Evolutionary conservation across 2,329 filamentous ascomycete genomes (phyloP).

Genomic region (Colletotrichum shisoi): DNA sequence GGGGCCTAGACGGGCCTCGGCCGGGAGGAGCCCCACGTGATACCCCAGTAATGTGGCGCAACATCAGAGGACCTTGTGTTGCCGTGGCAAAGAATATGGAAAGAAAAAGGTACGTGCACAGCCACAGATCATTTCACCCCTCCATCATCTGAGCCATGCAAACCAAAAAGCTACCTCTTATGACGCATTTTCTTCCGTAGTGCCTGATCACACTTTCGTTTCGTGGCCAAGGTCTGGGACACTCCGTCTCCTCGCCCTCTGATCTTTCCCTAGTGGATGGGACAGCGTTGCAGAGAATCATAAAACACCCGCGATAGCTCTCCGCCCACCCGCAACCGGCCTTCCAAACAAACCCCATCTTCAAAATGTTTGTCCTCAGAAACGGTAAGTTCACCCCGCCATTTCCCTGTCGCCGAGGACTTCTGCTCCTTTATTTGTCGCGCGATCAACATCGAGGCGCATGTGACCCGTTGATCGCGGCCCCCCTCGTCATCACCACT

Average conservation of each 20-base stretch:
- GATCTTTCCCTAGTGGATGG: slow-evolving; percentile 22
- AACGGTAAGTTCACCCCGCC: slow-evolving; percentile 48
- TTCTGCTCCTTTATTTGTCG: not conserved
- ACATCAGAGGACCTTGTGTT: slow-evolving; percentile 19
- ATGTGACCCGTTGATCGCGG: slow-evolving; percentile 7
- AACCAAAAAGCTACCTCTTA: slow-evolving; percentile 41
- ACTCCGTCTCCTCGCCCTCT: slow-evolving; percentile 24
- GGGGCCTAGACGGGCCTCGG: slow-evolving; percentile 10
- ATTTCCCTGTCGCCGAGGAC: not conserved
- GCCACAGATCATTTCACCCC: slow-evolving; percentile 41
- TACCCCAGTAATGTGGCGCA: slow-evolving; percentile 30
- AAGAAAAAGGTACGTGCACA: slow-evolving; percentile 40
- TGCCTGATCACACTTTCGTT: slow-evolving; percentile 35
- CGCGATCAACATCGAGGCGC: slow-evolving; percentile 5
- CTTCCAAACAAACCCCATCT: slow-evolving; percentile 27
- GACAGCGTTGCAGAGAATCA: slow-evolving; percentile 30
- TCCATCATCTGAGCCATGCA: slow-evolving; percentile 33
- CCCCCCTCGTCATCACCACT: slow-evolving; percentile 14
- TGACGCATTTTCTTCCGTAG: slow-evolving; percentile 44
- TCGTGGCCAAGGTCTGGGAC: slow-evolving; percentile 33
- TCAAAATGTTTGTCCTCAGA: slow-evolving; percentile 52
- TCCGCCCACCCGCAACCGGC: slow-evolving; percentile 21
- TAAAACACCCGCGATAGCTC: slow-evolving; percentile 26
- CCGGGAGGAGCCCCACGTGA: slow-evolving; percentile 15
- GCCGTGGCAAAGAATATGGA: slow-evolving; percentile 32